Percentiles rank a stretch among this genome's conserved stretches.
Evolutionary conservation across 2,329 filamentous ascomycete species (phyloP).

Genomic region (Podosphaera aphanis): DNA sequence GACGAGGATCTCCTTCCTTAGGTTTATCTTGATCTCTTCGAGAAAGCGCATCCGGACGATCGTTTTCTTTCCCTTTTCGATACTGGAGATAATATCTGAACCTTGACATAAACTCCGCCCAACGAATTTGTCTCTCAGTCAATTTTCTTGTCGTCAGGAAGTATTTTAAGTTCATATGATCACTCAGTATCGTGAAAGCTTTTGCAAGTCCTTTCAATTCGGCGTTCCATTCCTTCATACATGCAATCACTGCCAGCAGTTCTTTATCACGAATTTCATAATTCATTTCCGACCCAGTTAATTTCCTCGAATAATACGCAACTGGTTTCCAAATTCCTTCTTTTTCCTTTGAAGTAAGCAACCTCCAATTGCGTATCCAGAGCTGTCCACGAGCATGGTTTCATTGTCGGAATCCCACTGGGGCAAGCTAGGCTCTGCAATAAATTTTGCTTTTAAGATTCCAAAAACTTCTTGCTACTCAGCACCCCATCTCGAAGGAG

Average conservation of each 20-base stretch:
- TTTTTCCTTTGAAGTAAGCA: neutral
- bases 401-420: neutral
- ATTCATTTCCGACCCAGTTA: neutral
- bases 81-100: neutral
- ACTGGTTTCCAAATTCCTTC: neutral
- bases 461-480: neutral
- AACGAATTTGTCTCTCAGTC: neutral
- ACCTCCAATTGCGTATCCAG: neutral
- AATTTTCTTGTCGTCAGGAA: neutral
- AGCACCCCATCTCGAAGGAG: neutral
- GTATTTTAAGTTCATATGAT: neutral
- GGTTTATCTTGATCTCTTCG: neutral
- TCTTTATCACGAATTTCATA: constrained; percentile 1
- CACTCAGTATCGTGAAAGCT: neutral
- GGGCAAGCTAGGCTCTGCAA: neutral
- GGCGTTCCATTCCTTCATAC: neutral
- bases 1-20: neutral
- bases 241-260: neutral
- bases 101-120: neutral
- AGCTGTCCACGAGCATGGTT: neutral
- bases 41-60: neutral
- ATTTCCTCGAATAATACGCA: neutral
- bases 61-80: neutral
- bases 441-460: neutral
- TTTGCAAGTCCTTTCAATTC: neutral